These are phyloP conservation scores for Cornus suecica DNA, from an alignment of 148 eudicot species.

Conservation along the genomic window DNA sequence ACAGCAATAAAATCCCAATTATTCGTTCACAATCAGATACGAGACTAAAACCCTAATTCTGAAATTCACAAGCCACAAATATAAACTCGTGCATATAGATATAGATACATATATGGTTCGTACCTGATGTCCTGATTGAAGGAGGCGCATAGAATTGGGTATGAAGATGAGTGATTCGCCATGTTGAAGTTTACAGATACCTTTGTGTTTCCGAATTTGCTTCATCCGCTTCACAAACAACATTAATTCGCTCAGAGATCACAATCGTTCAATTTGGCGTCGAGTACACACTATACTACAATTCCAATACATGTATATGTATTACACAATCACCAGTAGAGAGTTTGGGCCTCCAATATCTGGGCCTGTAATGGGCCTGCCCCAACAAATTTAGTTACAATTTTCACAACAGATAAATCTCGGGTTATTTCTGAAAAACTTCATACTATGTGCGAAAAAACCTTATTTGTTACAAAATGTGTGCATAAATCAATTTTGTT, in stretches of 20 bases:
- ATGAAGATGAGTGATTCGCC: slow-evolving; percentile 42
- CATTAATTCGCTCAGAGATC: not conserved
- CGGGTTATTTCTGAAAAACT: no score
- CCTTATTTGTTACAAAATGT: no score
- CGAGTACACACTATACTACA: no score
- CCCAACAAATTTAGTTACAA: no score
- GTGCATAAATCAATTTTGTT: no score
- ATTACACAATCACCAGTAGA: no score
- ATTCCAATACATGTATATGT: no score
- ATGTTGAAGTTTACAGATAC: slow-evolving; percentile 14
- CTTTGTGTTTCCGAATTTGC: not conserved
- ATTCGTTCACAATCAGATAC: not conserved
- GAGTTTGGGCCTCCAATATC: no score
- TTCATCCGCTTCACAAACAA: not conserved
- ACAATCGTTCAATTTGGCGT: no score
- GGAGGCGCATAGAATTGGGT: slow-evolving; percentile 67
- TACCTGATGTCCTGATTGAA: slow-evolving; percentile 81
- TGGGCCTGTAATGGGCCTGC: no score
- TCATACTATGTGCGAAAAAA: no score
- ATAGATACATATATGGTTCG: not conserved
- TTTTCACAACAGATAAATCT: no score
- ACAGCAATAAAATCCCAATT: not conserved
- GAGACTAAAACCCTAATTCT: not conserved
- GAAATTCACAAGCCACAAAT: not conserved
- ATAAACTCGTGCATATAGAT: not conserved